Conservation (phyloP, 1,139 yeast genomes). For the Eremothecium sinecaudum region DNA sequence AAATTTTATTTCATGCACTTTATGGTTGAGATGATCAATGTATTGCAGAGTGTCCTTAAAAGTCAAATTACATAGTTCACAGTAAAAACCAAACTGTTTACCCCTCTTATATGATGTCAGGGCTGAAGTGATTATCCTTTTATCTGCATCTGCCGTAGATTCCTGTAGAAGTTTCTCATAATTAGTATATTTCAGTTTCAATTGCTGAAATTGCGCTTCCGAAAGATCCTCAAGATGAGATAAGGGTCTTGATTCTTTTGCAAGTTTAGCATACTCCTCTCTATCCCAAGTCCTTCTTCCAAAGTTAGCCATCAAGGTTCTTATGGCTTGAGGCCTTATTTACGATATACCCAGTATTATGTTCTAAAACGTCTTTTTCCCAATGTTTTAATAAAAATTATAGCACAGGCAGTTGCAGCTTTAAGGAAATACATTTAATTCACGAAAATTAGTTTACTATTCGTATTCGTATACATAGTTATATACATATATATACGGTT, state of each 20-base stretch:
- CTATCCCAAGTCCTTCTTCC: constrained; percentile 67
- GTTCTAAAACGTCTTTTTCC: too few relatives aligned
- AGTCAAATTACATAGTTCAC: constrained; percentile 70
- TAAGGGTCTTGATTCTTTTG: constrained; percentile 25
- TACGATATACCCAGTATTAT: too few relatives aligned
- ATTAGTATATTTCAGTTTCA: constrained; percentile 23
- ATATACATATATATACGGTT: neutral
- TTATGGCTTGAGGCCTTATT: too few relatives aligned
- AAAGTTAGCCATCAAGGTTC: constrained; percentile 34
- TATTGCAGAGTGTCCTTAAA: constrained; percentile 74
- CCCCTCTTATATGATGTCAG: constrained; percentile 41
- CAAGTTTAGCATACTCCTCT: constrained; percentile 49
- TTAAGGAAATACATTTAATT: too few relatives aligned
- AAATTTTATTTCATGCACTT: constrained; percentile 41
- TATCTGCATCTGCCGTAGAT: constrained; percentile 37
- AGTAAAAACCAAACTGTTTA: constrained; percentile 69
- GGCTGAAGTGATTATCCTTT: constrained; percentile 38
- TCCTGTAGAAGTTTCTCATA: constrained; percentile 25
- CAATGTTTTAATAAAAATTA: too few relatives aligned
- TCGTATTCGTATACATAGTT: too few relatives aligned
- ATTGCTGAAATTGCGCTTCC: constrained; percentile 13
- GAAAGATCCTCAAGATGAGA: constrained; percentile 11
- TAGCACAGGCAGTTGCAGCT: too few relatives aligned
- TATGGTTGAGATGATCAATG: constrained; percentile 75
- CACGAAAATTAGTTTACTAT: too few relatives aligned